Conservation (phyloP, 2,329 filamentous ascomycete species). For the Cylindrodendrum hubeiense region DNA sequence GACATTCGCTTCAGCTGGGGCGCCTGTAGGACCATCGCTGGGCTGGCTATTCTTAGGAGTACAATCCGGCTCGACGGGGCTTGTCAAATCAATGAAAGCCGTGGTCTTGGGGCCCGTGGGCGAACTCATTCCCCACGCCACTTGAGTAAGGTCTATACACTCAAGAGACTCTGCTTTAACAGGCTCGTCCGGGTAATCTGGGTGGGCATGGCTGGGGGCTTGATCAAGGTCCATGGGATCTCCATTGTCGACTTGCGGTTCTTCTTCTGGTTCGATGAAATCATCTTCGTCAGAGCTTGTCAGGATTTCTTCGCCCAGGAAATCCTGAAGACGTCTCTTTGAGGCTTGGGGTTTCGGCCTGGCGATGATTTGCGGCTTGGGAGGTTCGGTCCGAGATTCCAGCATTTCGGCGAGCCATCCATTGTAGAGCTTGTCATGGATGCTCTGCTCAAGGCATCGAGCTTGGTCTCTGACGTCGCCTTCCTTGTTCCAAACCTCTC, state of each 20-base stretch:
- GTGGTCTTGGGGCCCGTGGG: background rate
- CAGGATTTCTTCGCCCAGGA: constrained; percentile 62
- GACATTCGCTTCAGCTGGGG: background rate
- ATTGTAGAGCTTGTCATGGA: constrained; percentile 70
- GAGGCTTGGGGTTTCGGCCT: constrained; percentile 23
- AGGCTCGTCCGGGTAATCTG: background rate
- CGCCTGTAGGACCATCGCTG: background rate
- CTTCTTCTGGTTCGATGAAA: constrained; percentile 61
- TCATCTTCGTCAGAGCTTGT: constrained; percentile 63
- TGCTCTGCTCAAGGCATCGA: constrained; percentile 70
- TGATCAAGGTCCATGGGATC: constrained; percentile 24
- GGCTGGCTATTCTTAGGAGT: background rate
- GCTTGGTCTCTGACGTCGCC: constrained; percentile 68
- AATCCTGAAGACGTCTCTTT: constrained; percentile 5
- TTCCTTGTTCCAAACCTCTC: constrained; percentile 64
- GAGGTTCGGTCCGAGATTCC: constrained; percentile 54
- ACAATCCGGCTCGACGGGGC: constrained; percentile 30
- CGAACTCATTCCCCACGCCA: constrained; percentile 32
- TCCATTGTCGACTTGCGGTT: background rate
- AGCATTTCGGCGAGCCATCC: constrained; percentile 64
- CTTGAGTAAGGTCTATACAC: constrained; percentile 48
- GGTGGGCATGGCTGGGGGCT: background rate
- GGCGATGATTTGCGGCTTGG: constrained; percentile 48
- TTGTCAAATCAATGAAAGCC: constrained; percentile 44
- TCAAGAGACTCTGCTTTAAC: constrained; percentile 39